Conservation (phyloP, 164 flowering plant species). For the Vitis amurensis region DNA sequence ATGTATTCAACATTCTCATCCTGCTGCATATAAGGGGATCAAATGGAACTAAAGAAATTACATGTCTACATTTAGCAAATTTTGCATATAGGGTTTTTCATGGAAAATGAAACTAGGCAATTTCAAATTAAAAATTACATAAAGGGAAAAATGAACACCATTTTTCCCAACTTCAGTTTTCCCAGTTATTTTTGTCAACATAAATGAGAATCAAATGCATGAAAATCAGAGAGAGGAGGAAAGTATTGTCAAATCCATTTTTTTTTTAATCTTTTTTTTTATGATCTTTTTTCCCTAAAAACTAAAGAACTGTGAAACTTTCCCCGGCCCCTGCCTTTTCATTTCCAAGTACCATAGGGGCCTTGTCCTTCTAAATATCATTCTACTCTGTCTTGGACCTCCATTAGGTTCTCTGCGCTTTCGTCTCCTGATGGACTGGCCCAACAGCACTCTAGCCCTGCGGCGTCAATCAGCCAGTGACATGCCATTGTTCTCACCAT, state of each 20-base stretch:
- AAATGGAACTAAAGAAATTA: not conserved
- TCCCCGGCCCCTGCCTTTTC: conserved; percentile 3
- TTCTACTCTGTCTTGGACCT: conserved; percentile 8
- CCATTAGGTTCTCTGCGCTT: conserved; percentile 34
- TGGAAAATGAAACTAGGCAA: too few relatives aligned
- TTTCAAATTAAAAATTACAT: too few relatives aligned
- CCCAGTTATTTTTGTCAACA: not conserved
- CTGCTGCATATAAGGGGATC: not conserved
- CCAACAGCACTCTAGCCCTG: conserved; percentile 35
- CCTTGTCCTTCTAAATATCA: too few relatives aligned
- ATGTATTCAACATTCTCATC: too few relatives aligned
- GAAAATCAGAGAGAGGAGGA: not conserved
- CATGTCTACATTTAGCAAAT: not conserved
- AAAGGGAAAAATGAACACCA: not conserved
- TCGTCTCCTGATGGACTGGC: conserved; percentile 42
- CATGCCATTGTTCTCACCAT: conserved; percentile 5
- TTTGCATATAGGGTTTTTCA: not conserved
- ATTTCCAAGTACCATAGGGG: not conserved
- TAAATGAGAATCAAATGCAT: not conserved
- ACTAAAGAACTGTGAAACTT: conserved; percentile 15
- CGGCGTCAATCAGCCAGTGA: conserved; percentile 33
- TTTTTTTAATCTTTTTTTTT: not conserved
- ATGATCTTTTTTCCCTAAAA: conserved; percentile 3
- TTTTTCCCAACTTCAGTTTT: not conserved
- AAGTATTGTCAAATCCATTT: not conserved